phyloP scores from a whole-genome alignment of 169 alveolate species.

The Toxoplasma gondii region DNA sequence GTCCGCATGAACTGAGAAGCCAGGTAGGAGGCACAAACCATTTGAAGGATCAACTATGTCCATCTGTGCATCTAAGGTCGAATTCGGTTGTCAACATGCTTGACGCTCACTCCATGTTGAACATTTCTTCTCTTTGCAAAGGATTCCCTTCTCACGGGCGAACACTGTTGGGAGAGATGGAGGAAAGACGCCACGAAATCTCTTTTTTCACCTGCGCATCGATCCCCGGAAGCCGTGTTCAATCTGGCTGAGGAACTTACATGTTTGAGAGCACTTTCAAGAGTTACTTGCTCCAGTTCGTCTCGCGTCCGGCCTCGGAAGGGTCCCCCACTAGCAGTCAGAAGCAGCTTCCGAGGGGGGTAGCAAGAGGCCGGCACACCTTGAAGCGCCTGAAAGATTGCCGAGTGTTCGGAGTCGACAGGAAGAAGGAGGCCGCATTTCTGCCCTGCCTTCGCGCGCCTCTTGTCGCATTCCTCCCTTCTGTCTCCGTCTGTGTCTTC shows the following conservation, averaged over 20 bases:
- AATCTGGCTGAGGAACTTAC: background rate
- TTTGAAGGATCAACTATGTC: too few species aligned
- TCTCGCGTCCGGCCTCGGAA: constrained; percentile 59
- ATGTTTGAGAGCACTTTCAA: constrained; percentile 66
- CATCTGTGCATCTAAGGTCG: too few species aligned
- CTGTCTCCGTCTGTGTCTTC: background rate
- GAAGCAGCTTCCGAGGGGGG: constrained; percentile 42
- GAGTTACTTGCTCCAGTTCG: constrained; percentile 43
- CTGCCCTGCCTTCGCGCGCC: background rate
- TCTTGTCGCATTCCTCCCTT: background rate
- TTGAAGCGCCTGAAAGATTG: constrained; percentile 84
- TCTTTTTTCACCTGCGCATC: too few species aligned
- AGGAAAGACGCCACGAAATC: too few species aligned
- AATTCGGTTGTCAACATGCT: too few species aligned
- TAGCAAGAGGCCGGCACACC: constrained; percentile 40
- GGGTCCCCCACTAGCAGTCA: constrained; percentile 70
- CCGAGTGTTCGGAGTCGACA: constrained; percentile 88
- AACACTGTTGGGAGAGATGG: too few species aligned
- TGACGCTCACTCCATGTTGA: too few species aligned
- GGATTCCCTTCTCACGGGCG: too few species aligned
- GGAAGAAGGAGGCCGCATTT: constrained; percentile 73
- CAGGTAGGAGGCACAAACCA: too few species aligned
- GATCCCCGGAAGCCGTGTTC: too few species aligned
- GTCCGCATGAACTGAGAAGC: too few species aligned
- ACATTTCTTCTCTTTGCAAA: too few species aligned